Evolutionary conservation across 208 protist genomes (phyloP).

Genomic region (Herpetomonas samuelpessoai): DNA sequence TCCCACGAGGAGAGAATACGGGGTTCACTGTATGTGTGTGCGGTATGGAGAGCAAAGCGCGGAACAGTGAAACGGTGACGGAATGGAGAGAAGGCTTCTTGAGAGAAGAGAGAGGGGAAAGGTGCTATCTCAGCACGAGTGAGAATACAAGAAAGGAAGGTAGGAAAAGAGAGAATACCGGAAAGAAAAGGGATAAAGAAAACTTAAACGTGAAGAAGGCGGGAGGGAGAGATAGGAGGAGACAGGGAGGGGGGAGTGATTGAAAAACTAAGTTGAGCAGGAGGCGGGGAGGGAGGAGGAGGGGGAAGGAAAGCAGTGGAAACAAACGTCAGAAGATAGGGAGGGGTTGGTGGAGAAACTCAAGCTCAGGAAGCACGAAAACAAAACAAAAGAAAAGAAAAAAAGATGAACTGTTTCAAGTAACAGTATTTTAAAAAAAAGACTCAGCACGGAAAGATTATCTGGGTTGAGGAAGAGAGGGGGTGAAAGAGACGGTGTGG

Average conservation of each 20-base stretch:
- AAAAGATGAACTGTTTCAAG: not conserved
- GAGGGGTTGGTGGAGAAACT: not conserved
- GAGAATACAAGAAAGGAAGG: not conserved
- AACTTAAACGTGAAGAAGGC: not conserved
- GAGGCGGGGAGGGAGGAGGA: not conserved
- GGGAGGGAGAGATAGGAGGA: not conserved
- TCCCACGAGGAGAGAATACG: too few species aligned
- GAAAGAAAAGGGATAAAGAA: not conserved
- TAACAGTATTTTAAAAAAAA: not conserved
- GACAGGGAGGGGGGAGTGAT: too few species aligned
- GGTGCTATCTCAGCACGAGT: not conserved
- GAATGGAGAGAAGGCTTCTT: not conserved
- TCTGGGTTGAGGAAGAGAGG: not conserved
- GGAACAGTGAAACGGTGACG: too few species aligned
- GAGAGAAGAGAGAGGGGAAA: not conserved
- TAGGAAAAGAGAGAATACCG: not conserved
- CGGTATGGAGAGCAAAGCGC: too few species aligned
- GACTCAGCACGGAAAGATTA: not conserved
- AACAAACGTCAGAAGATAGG: not conserved
- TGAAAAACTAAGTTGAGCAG: too few species aligned
- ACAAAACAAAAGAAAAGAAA: conserved; percentile 5
- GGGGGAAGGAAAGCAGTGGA: not conserved
- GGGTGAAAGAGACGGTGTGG: not conserved
- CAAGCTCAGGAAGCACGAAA: conserved; percentile 2
- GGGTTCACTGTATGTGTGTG: too few species aligned